Conservation (phyloP, 768 basidiomycete species). For the Punctularia strigosozonata region DNA sequence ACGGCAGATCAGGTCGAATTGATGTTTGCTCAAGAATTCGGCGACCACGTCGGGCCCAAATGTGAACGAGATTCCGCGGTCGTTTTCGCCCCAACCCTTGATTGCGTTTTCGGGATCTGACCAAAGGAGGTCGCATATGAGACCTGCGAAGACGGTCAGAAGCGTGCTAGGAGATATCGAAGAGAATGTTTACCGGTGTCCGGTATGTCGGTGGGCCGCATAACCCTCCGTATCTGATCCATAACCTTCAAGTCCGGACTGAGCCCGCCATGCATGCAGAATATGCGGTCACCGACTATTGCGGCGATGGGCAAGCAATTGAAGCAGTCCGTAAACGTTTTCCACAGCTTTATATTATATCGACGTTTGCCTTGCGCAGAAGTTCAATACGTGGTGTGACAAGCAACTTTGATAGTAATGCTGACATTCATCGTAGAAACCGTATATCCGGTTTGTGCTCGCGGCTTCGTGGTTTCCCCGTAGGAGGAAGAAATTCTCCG, state of each 20-base stretch:
- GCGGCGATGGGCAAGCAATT: conserved; percentile 98
- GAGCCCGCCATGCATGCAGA: conserved; percentile 98
- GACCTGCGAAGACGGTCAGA: conserved; percentile 33
- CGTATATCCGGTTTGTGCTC: conserved; percentile 98
- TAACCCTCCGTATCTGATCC: conserved; percentile 99
- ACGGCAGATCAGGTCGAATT: conserved; percentile 98
- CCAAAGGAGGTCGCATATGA: conserved; percentile 95
- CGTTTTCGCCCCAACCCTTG: conserved; percentile 98
- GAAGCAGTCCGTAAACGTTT: conserved; percentile 99
- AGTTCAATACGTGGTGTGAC: conserved; percentile 2
- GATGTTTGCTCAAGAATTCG: conserved; percentile 97
- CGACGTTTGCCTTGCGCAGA: conserved; percentile 80
- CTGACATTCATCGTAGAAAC: conserved; percentile 99
- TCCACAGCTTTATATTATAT: conserved; percentile 99
- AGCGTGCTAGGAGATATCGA: conserved; percentile 1
- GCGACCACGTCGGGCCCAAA: conserved; percentile 98
- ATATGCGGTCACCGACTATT: conserved; percentile 99
- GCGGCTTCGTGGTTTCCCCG: conserved; percentile 99
- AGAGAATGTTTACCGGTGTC: conserved; percentile 72
- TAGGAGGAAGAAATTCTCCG: conserved; percentile 99
- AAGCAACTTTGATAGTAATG: conserved; percentile 10
- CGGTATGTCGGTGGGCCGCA: conserved; percentile 98
- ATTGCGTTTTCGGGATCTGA: conserved; percentile 99
- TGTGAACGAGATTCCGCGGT: conserved; percentile 96
- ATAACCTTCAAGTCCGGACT: conserved; percentile 97